Base-by-base conservation (phyloP, 441 rosid species). In the Breynia disticha region DNA sequence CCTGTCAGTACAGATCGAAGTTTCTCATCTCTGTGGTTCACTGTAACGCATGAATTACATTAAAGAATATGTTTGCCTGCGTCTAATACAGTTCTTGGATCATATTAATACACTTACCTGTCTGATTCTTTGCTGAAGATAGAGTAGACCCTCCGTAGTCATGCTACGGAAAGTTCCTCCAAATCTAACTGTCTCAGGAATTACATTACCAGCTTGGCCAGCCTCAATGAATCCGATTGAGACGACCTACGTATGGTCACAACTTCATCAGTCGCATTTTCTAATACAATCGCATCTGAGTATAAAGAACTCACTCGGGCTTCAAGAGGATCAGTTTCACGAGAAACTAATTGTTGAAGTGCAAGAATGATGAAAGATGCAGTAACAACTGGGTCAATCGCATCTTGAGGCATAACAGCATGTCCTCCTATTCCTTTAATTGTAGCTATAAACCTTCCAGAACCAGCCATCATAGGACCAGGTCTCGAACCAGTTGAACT, bases 281-380 rank as follows among this genome's bases (percentile, higher is more conserved):
- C 44, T 41, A 2, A 41, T 1, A 41, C 44, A 41, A 11, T 15
- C 9, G 13, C 44, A 15, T 4, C 35, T 4, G 24, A n/a, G 19
- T 7, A 38, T 46, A 45, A 4, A 51, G 57, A 19, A 16, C 9
- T 59, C 68, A 88, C 95, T 76, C 75, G 57, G 21, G 86, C 75
- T 28, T 81, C 89, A 4, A 87, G 79, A 15, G 97, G 95, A 65
- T 90, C 82, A 24, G 79, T 71, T 59, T 90, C 94, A n/a, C 90
- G 67, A 0, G 94, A 84, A 61, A 84, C 67, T 45, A 89, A 78
- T 46, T 68, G 84, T 61, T 84, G 95, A 19, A 86, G 75, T 11
- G 87, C 72, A 35, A 90, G 64, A 19, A 86, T 74, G 14, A 86
- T 67, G 1, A 79, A 73, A 9, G 94, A 79, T 1, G 79, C 82